Conservation (phyloP, 2,329 filamentous ascomycete species). For the Fusarium sp. region DNA sequence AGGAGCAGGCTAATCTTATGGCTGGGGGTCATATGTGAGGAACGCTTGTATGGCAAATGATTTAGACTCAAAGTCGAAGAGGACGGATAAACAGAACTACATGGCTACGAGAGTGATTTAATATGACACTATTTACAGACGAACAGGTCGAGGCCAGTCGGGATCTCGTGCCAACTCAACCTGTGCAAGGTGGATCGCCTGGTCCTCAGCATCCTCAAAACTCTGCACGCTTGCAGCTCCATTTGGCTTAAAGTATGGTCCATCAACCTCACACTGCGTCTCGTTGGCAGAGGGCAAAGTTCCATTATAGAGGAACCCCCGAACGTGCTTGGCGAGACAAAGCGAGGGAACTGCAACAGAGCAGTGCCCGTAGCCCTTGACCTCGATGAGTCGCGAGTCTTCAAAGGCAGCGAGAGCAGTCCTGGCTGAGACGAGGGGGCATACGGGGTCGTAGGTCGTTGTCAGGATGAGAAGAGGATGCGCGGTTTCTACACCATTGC, state of each 20-base stretch:
- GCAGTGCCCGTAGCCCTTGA: constrained; percentile 58
- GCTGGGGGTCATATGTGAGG: not conserved
- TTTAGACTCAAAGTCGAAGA: not conserved
- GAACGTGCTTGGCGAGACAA: constrained; percentile 52
- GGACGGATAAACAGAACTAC: not conserved
- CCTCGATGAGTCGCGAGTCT: constrained; percentile 54
- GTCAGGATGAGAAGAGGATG: constrained; percentile 50
- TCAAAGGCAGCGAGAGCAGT: constrained; percentile 52
- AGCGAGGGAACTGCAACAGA: constrained; percentile 53
- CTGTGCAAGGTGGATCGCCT: constrained; percentile 38
- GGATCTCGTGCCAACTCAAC: constrained; percentile 30
- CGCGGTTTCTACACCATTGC: constrained; percentile 49
- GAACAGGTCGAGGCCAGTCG: constrained; percentile 21
- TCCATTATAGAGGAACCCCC: constrained; percentile 54
- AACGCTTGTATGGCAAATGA: not conserved
- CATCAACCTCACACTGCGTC: constrained; percentile 54
- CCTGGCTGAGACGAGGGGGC: constrained; percentile 56
- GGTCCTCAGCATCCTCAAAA: constrained; percentile 23
- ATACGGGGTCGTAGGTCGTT: constrained; percentile 61
- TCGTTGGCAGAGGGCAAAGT: constrained; percentile 50
- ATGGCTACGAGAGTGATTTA: not conserved
- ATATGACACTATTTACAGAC: not conserved
- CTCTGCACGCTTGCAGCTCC: not conserved
- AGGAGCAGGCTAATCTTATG: constrained; percentile 10
- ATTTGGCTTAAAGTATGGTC: constrained; percentile 51